Conservation (phyloP, 306 rosid species). For the Medicago truncatula region MtrunA17r5.0-ANR NC_053042.1:7732001-7732500, state of each 20-base stretch:
- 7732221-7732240: slow-evolving; percentile 41
- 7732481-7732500: not conserved
- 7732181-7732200: slow-evolving; percentile 10
- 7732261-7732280: slow-evolving; percentile 49
- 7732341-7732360: slow-evolving; percentile 42
- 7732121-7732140: slow-evolving; percentile 31
- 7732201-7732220: slow-evolving; percentile 33
- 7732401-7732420: slow-evolving; percentile 31
- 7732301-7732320: slow-evolving; percentile 35
- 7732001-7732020: too few relatives aligned
- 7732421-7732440: slow-evolving; percentile 25
- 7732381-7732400: slow-evolving; percentile 53
- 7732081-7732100: slow-evolving; percentile 74
- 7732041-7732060: not conserved
- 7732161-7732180: slow-evolving; percentile 44
- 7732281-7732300: slow-evolving; percentile 53
- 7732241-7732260: slow-evolving; percentile 22
- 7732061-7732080: slow-evolving; percentile 43
- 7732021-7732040: too few relatives aligned
- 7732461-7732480: not conserved
- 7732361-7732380: slow-evolving; percentile 53
- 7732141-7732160: slow-evolving; percentile 38
- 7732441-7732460: not conserved
- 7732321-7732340: slow-evolving; percentile 22
- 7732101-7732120: slow-evolving; percentile 70